phyloP scores from a whole-genome alignment of 805 yeast genomes.

The Candida insectorum region DNA sequence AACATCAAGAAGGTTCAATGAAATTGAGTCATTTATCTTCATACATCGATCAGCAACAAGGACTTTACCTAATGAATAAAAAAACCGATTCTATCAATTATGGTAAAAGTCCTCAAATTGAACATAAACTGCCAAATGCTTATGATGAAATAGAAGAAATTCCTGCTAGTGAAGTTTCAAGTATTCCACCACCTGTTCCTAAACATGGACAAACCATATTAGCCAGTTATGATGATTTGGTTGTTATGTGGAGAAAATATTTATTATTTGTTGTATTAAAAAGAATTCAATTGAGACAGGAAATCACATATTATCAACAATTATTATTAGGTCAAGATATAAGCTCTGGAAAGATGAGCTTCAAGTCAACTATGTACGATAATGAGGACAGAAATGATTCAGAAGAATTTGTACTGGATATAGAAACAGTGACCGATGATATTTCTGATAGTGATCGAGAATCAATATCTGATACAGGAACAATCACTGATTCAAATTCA shows the following conservation, averaged over 20 bases:
- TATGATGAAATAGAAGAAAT: conserved; percentile 17
- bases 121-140: conserved; percentile 19
- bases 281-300: conserved; percentile 39
- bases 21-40: conserved; percentile 21
- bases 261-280: conserved; percentile 31
- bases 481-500: not conserved
- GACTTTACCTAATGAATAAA: conserved; percentile 9
- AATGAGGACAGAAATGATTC: conserved; percentile 1
- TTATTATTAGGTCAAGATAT: conserved; percentile 13
- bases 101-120: conserved; percentile 3
- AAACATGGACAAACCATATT: conserved; percentile 16
- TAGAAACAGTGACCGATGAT: not conserved
- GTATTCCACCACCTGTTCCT: conserved; percentile 26
- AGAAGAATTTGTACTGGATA: not conserved
- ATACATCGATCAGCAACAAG: conserved; percentile 25
- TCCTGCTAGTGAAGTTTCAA: conserved; percentile 11
- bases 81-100: conserved; percentile 10
- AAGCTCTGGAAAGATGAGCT: conserved; percentile 6
- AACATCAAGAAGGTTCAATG: conserved; percentile 5
- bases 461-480: conserved; percentile 8
- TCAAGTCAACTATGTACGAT: conserved; percentile 7
- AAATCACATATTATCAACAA: conserved; percentile 31
- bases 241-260: conserved; percentile 31
- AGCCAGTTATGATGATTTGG: conserved; percentile 10
- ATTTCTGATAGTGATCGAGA: conserved; percentile 1